phyloP scores from a whole-genome alignment of 148 eudicot genomes.

The Simmondsia chinensis region DNA sequence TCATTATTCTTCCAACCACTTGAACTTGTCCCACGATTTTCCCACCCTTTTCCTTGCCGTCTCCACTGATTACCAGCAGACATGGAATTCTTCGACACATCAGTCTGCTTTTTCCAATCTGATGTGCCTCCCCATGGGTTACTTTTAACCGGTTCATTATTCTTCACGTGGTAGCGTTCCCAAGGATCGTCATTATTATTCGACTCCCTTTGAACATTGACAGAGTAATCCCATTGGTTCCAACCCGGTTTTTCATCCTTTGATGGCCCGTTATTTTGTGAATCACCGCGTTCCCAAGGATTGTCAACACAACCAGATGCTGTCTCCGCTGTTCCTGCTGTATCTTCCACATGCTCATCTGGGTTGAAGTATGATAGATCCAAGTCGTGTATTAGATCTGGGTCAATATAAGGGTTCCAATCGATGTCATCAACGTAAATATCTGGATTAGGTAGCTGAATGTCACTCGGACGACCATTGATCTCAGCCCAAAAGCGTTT shows the following conservation, averaged over 20 bases:
- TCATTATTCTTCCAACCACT: constrained; percentile 16
- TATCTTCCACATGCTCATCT: constrained; percentile 25
- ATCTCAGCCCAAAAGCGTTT: constrained; percentile 43
- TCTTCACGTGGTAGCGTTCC: constrained; percentile 9
- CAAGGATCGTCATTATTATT: constrained; percentile 17
- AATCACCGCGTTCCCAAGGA: constrained; percentile 30
- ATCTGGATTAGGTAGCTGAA: constrained; percentile 42
- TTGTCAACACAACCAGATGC: constrained; percentile 9
- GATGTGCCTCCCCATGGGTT: constrained; percentile 24
- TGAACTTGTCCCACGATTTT: constrained; percentile 10
- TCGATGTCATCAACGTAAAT: constrained; percentile 48
- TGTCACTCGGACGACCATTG: constrained; percentile 30
- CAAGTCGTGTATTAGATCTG: constrained; percentile 28
- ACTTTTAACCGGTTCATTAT: constrained; percentile 8
- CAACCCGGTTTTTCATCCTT: constrained; percentile 22
- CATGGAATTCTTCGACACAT: constrained; percentile 6
- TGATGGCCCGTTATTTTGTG: constrained; percentile 11
- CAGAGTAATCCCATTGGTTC: constrained; percentile 14
- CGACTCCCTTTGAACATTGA: constrained; percentile 1
- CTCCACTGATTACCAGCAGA: constrained; percentile 13
- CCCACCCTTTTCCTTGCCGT: constrained; percentile 21
- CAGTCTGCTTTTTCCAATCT: constrained; percentile 4
- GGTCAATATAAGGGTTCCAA: constrained; percentile 63
- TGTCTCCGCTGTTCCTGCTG: constrained; percentile 5
- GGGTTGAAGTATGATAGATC: constrained; percentile 50